Base-by-base conservation (phyloP, 106 monocot genomes). In the Vanilla planifolia region DNA sequence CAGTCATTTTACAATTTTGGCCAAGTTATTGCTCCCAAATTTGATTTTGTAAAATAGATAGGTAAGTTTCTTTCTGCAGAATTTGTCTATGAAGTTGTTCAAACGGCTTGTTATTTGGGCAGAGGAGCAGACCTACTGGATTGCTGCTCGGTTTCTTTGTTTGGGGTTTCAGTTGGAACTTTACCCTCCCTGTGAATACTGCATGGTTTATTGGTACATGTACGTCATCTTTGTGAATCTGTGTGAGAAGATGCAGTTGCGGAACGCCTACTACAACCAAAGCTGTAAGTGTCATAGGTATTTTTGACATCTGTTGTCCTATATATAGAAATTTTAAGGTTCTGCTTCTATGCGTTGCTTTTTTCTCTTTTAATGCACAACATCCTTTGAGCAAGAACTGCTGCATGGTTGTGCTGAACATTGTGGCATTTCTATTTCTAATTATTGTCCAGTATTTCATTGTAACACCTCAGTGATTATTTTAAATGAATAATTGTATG, bases 121-220 rank as follows among this genome's bases (percentile, higher is more conserved):
- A 41, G 79, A 88, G 57, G 79, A 98, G 64, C 81, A 88, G 41
- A 88, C 82, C 14, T 98, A 77, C 63, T 98, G 98, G 98, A 85
- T 92, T 77, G 91, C 98, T 61, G 88, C 85, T 42, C 79, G 92
- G 60, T 98, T 88, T 72, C 74, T 98, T 23, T 77, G 60, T 45
- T 70, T 98, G 68, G 98, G 98, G 42, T 98, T 98, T 66, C 82
- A 98, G 64, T 51, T 98, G 59, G 92, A 98, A 53, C 79, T 98
- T 16, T 98, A 88, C 66, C 79, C 81, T 69, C 65, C 92, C 22
- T 33, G 53, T 33, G 98, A 92, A 61, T 98, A 88, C 58, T 92
- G 88, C 73, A 98, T 98, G 98, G 79, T 98, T 17, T 98, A 98
- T 67, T 98, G 98, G 98, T 92, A 98, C 61, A 77, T 98, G 92